Evolutionary conservation across 139 green algal species (phyloP), one percentile per base, ranked within the genome.

Genomic region (Pseudopediastrum boryanum): DNA sequence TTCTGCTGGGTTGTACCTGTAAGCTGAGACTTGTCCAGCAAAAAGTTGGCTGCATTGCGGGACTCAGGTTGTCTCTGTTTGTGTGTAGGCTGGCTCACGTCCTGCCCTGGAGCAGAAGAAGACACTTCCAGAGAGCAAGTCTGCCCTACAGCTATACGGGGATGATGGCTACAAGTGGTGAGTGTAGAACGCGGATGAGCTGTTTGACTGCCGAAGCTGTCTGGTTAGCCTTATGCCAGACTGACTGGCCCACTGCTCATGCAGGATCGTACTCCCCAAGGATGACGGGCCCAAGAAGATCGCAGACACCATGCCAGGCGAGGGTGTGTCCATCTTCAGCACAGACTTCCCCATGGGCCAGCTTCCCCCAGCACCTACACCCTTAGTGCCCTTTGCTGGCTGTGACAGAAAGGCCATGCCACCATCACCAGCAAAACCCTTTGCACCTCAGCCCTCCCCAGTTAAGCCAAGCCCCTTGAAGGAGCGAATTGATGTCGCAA

Each of bases 401-500:
- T 43, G 43, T 9, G 62, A 74, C 29, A 44, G 65, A 41, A 70
- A 70, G 58, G 39, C 74, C 25, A 73, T 81, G 74, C 46, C 74
- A 23, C 74, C 74, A 2, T 43, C 19, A 38, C 74, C 74, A 27
- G 74, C 74, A 7, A 73, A 66, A 46, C 74, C 74, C 19, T 81
- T 81, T 39, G 38, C 44, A 27, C n/a, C 66, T 23, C 42, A 44
- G 31, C 50, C 76, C 27, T 58, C 31, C 29, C 76, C 76, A 21
- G 12, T 67, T 39, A 82, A 82, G 51, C 76, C 76, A 2, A 54
- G 27, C 25, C 76, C 76, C 39, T 68, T 77, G 36, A 82, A 82
- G 65, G 76, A 82, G 41, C 76, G 76, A n/a, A 51, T 82, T 5
- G 76, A 82, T 33, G 35, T 39, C 31, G 76, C 76, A 23, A 82